A percentile compares a stretch with the other conserved stretches of the same genome.
These are phyloP conservation scores for Strobilomyces dryophilus DNA, from an alignment of 768 basidiomycete genomes.

Conservation along the genomic window DNA sequence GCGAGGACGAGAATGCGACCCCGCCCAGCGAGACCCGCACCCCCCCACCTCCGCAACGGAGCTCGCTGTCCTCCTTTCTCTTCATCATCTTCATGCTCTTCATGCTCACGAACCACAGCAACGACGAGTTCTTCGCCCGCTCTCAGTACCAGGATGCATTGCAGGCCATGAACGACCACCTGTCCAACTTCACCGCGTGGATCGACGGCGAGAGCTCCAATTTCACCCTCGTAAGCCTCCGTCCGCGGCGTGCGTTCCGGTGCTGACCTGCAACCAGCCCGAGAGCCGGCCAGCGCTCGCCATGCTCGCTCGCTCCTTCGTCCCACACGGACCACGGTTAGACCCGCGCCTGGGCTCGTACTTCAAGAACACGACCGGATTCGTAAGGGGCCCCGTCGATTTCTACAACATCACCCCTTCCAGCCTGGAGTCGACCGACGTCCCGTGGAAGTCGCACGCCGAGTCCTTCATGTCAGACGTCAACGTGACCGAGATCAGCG, in stretches of 20 bases:
- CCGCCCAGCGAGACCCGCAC: conserved; percentile 6
- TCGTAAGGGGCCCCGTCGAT: conserved; percentile 58
- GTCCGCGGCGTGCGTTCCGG: neutral
- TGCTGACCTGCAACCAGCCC: conserved; percentile 37
- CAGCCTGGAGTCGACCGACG: conserved; percentile 32
- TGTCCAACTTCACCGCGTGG: conserved; percentile 76
- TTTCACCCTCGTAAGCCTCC: conserved; percentile 54
- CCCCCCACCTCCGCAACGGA: conserved; percentile 40
- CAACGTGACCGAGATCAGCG: conserved; percentile 48
- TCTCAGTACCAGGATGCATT: conserved; percentile 68
- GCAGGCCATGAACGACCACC: conserved; percentile 50
- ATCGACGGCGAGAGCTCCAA: conserved; percentile 62
- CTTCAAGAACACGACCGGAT: conserved; percentile 75
- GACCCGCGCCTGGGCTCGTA: conserved; percentile 53
- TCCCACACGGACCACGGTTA: conserved; percentile 41
- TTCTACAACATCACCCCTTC: conserved; percentile 62
- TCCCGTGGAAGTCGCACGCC: conserved; percentile 50
- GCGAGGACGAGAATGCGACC: conserved; percentile 20
- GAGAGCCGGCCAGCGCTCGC: conserved; percentile 39
- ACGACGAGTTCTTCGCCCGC: conserved; percentile 60
- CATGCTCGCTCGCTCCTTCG: conserved; percentile 47
- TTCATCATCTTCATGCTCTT: conserved; percentile 73
- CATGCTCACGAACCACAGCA: conserved; percentile 72
- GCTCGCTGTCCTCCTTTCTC: conserved; percentile 68
- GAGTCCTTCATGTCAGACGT: conserved; percentile 44